Conservation (phyloP, 202 grass and related monocot genomes). For the Zoysia matrella region DNA sequence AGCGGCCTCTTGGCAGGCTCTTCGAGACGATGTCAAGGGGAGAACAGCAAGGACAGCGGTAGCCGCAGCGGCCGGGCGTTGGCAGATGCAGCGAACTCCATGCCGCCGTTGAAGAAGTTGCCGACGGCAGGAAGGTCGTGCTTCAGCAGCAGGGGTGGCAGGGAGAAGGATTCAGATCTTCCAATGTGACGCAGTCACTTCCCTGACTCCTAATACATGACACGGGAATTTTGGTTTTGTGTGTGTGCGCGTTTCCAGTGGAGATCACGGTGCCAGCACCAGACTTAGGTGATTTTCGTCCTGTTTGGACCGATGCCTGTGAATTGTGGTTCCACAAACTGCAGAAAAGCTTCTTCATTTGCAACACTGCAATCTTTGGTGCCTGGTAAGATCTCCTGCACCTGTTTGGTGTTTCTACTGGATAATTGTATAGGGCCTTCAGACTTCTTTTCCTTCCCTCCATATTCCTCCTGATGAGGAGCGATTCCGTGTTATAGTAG, state of each 20-base stretch:
- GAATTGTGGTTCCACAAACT: constrained; percentile 15
- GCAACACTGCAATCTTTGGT: constrained; percentile 6
- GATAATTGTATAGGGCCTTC: constrained; percentile 44
- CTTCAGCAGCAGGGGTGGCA: constrained; percentile 64
- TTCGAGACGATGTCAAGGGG: constrained; percentile 48
- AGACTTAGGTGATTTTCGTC: constrained; percentile 3
- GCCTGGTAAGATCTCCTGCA: constrained; percentile 37
- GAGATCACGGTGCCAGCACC: constrained; percentile 2
- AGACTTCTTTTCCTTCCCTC: neutral
- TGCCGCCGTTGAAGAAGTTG: constrained; percentile 55
- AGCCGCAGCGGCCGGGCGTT: constrained; percentile 35
- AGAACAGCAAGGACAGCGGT: constrained; percentile 51
- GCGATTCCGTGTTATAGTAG: neutral
- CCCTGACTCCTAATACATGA: too few relatives aligned
- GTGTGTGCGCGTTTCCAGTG: constrained; percentile 27
- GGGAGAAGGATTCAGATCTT: constrained; percentile 20
- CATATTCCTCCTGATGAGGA: constrained; percentile 9
- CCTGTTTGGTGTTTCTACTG: constrained; percentile 41
- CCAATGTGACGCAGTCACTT: too few relatives aligned
- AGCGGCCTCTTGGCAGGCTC: constrained; percentile 50
- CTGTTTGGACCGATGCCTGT: constrained; percentile 5
- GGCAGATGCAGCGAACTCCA: constrained; percentile 36
- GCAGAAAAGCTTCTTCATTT: constrained; percentile 1
- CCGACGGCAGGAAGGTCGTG: constrained; percentile 59
- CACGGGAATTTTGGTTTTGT: too few relatives aligned